phyloP scores from a whole-genome alignment of 129 eudicot species.

The Dittrichia graveolens region DNA sequence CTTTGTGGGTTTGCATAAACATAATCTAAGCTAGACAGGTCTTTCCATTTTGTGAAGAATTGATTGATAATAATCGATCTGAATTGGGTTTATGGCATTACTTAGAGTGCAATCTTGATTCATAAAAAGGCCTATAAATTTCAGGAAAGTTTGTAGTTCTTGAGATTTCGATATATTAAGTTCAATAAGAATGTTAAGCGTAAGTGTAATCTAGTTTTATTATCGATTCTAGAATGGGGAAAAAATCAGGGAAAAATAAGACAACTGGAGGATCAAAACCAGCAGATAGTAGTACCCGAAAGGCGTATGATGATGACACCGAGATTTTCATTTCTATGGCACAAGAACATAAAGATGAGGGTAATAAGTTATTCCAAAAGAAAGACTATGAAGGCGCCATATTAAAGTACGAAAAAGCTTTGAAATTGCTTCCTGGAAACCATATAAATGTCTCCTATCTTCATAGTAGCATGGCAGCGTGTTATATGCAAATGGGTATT shows the following conservation, averaged over 20 bases:
- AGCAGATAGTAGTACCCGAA: conserved; percentile 34
- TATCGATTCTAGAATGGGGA: conserved; percentile 54
- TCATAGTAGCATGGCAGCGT: conserved; percentile 73
- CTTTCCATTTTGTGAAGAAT: not conserved
- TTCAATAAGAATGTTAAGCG: conserved; percentile 16
- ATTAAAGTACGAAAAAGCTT: conserved; percentile 71
- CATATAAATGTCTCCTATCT: conserved; percentile 72
- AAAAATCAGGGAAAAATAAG: conserved; percentile 53
- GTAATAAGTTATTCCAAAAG: conserved; percentile 69
- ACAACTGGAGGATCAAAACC: conserved; percentile 39
- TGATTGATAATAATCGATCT: conserved; percentile 1
- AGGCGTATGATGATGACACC: conserved; percentile 63
- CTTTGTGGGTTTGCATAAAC: conserved; percentile 25
- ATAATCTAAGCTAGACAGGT: not conserved
- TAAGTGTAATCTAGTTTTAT: conserved; percentile 14
- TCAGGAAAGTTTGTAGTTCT: conserved; percentile 18
- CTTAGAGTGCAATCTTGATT: conserved; percentile 6
- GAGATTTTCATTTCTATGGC: conserved; percentile 68
- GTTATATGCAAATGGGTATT: conserved; percentile 91
- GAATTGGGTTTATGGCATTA: not conserved
- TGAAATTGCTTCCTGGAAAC: conserved; percentile 70
- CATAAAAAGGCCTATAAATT: conserved; percentile 12
- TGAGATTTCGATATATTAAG: conserved; percentile 10
- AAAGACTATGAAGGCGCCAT: conserved; percentile 85
- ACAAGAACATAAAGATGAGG: conserved; percentile 79